Evolutionary conservation across 2,329 filamentous ascomycete species (phyloP).

Genomic region (Monilinia laxa): DNA sequence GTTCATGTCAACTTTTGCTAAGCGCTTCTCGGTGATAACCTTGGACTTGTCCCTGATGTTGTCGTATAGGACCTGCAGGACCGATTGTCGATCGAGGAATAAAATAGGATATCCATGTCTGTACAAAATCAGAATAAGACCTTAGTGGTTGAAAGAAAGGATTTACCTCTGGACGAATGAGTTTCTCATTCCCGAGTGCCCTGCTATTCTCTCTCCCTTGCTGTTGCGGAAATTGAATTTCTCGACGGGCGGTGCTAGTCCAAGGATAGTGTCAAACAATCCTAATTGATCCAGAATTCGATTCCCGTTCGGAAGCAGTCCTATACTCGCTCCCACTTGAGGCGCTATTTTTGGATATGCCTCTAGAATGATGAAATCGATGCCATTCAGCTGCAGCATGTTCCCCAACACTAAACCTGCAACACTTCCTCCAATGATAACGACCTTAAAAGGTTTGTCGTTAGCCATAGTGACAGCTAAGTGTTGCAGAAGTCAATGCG

Average conservation of each 20-base stretch:
- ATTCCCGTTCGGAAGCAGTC: slow-evolving; percentile 45
- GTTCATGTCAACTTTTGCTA: slow-evolving; percentile 19
- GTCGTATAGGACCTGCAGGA: slow-evolving; percentile 42
- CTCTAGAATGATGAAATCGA: slow-evolving; percentile 53
- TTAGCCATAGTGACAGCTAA: slow-evolving; percentile 7
- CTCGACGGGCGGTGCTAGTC: slow-evolving; percentile 18
- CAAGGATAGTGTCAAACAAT: slow-evolving; percentile 30
- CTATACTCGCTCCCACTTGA: slow-evolving; percentile 50
- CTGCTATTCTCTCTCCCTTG: slow-evolving; percentile 5
- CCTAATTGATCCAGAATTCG: slow-evolving; percentile 54
- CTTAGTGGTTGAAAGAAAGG: background rate
- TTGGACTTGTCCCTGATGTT: slow-evolving; percentile 24
- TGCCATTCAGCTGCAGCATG: slow-evolving; percentile 46
- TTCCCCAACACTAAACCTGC: slow-evolving; percentile 49
- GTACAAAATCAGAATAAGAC: background rate
- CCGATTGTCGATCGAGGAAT: slow-evolving; percentile 41
- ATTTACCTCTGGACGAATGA: slow-evolving; percentile 11
- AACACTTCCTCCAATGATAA: slow-evolving; percentile 52
- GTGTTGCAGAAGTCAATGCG: background rate
- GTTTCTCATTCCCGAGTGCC: slow-evolving; percentile 8
- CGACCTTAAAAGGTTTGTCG: slow-evolving; percentile 36
- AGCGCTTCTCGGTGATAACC: slow-evolving; percentile 19
- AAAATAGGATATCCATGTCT: slow-evolving; percentile 26
- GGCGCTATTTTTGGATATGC: slow-evolving; percentile 45
- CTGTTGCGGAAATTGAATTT: slow-evolving; percentile 10